Base-by-base conservation (phyloP, 2,329 filamentous ascomycete genomes). In the Colletotrichum sp. region DNA sequence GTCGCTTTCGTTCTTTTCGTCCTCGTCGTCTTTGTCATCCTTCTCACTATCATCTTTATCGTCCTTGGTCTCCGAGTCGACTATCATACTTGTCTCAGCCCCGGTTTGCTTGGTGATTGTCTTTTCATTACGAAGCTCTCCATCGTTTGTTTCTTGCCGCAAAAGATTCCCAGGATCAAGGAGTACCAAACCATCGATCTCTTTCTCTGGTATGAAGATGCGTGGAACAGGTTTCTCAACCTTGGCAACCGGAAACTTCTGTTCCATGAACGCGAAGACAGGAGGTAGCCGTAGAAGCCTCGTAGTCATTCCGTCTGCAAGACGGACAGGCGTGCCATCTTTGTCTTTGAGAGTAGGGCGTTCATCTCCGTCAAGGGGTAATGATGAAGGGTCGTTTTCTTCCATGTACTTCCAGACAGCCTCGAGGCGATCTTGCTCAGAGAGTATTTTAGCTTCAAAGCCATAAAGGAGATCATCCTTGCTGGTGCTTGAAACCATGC, bases 301-400 rank as follows among this genome's bases (percentile, higher is more conserved):
- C n/a, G 44, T 3, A 49, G 9, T 21, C 44, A 49, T 49, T 21
- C 44, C 44, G 9, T 49, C 44, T 49, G 10, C 44, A 21, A 49
- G 44, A 49, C 44, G 44, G n/a, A 4, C 44, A 10, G 44, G n/a
- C 10, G 13, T 49, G 1, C 44, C 44, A 21, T 49, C 44, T 49
- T 49, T 2, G 10, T 49, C 10, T 2, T 49, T 21, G 44, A 49
- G 6, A 49, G 1, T 3, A 13, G 18, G 0, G 1, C 3, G 13
- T 21, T 21, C 10, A 49, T 21, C 6, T 21, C 1, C 44, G 44
- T 4, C 6, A n/a, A 49, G n/a, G 18, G 44, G 44, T 21, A 21
- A 21, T 10, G 44, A 49, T 21, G 44, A 49, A 49, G 44, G 44
- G 2, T 49, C 44, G 1, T 49, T 49, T 13, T 49, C n/a, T 49